Percentiles rank a stretch among this genome's conserved stretches.
Evolutionary conservation across 2,329 filamentous ascomycete genomes (phyloP).

Genomic region (Rhinocladiella similis): DNA sequence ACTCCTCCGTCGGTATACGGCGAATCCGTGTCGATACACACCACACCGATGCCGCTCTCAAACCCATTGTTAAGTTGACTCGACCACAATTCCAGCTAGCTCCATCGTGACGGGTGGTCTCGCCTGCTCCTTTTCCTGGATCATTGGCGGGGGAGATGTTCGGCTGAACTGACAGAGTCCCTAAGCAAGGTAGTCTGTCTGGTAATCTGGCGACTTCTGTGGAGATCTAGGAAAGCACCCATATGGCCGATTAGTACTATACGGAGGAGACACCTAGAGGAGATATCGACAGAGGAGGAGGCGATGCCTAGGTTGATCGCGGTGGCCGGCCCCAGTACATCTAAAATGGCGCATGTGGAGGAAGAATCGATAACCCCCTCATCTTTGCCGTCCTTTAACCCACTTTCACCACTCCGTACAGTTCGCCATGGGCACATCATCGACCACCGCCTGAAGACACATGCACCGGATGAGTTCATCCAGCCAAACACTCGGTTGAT

Average conservation of each 20-base stretch:
- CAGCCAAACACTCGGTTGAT: not conserved
- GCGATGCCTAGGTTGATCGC: no score
- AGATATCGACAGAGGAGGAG: not conserved
- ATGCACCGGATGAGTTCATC: not conserved
- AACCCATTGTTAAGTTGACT: no score
- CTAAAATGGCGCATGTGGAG: not conserved
- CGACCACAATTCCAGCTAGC: no score
- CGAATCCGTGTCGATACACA: no score
- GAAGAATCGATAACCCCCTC: not conserved
- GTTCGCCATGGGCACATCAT: not conserved
- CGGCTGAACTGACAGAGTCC: not conserved
- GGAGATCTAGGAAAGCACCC: no score
- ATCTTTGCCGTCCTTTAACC: not conserved
- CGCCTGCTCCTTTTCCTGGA: no score
- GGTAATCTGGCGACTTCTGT: not conserved
- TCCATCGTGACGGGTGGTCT: no score
- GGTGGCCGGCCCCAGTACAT: not conserved
- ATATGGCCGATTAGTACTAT: no score
- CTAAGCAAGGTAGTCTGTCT: no score
- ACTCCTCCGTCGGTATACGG: no score
- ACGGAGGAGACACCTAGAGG: no score
- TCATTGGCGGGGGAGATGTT: not conserved
- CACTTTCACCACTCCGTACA: not conserved
- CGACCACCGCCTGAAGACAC: not conserved
- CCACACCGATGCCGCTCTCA: no score